Conservation (phyloP, 257 asterid species). For the Lavandula angustifolia region DNA sequence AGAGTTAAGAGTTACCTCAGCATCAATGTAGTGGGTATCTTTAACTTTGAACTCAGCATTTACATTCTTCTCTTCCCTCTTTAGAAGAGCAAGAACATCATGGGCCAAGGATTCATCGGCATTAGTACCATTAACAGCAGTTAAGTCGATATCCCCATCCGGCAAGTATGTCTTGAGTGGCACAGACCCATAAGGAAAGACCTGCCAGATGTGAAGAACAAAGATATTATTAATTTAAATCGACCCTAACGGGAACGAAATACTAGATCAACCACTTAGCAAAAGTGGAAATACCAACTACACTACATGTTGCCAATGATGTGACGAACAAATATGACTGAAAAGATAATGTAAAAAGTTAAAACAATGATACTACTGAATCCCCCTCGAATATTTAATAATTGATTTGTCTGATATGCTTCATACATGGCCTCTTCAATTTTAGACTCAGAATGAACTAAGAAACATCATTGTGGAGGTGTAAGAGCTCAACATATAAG, state of each 20-base stretch:
- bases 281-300: too few relatives aligned
- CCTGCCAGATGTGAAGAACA: slow-evolving; percentile 41
- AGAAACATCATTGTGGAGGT: slow-evolving; percentile 3
- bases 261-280: too few relatives aligned
- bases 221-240: too few relatives aligned
- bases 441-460: slow-evolving; percentile 8
- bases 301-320: too few relatives aligned
- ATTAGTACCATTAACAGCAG: slow-evolving; percentile 50
- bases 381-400: neutral
- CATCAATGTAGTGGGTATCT: slow-evolving; percentile 72
- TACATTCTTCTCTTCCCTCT: slow-evolving; percentile 56
- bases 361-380: neutral
- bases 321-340: too few relatives aligned
- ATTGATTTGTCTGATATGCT: neutral
- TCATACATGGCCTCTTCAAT: neutral
- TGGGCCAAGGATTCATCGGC: slow-evolving; percentile 54
- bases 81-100: slow-evolving; percentile 58
- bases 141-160: slow-evolving; percentile 91
- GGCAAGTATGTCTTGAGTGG: slow-evolving; percentile 92
- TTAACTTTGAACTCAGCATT: slow-evolving; percentile 61
- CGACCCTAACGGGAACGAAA: too few relatives aligned
- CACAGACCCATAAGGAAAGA: slow-evolving; percentile 82
- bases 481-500: neutral
- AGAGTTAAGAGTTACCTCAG: slow-evolving; percentile 48
- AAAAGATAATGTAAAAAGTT: neutral